These are phyloP conservation scores for Pterulicium gracile DNA, from an alignment of 1,284 basidiomycete species.

Conservation along the genomic window DNA sequence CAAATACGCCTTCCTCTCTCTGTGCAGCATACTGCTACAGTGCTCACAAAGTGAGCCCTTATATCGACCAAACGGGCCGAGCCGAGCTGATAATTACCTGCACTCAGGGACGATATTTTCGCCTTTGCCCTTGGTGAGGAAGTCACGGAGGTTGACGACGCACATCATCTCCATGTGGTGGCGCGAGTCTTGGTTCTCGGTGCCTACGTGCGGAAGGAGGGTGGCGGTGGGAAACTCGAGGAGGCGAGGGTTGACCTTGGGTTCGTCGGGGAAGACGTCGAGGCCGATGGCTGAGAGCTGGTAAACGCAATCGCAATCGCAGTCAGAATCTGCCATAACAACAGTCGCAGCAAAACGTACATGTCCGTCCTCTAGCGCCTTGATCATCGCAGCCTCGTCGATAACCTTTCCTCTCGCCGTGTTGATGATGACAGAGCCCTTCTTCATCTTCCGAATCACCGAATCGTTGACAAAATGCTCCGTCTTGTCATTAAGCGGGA, in stretches of 20 bases:
- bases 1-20: too few species aligned
- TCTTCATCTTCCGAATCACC: constrained; percentile 75
- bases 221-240: constrained; percentile 75
- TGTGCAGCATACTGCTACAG: too few species aligned
- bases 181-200: constrained; percentile 75
- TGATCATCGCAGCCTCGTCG: constrained; percentile 80
- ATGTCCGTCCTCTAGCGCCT: constrained; percentile 77
- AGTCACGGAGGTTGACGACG: constrained; percentile 61
- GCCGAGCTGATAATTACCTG: too few species aligned
- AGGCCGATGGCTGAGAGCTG: constrained; percentile 78
- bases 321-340: neutral
- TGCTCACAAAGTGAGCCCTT: too few species aligned
- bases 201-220: constrained; percentile 86
- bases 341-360: constrained; percentile 30
- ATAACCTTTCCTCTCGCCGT: constrained; percentile 87
- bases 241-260: constrained; percentile 71
- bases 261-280: constrained; percentile 88
- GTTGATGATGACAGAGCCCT: constrained; percentile 76
- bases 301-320: constrained; percentile 2
- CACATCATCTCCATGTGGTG: constrained; percentile 76
- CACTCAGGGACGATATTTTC: constrained; percentile 59
- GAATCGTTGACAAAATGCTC: constrained; percentile 67
- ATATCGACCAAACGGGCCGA: too few species aligned
- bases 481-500: constrained; percentile 66
- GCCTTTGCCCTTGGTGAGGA: constrained; percentile 49